phyloP scores from a whole-genome alignment of 2,329 filamentous ascomycete species.

The Paraconiothyrium brasiliense region DNA sequence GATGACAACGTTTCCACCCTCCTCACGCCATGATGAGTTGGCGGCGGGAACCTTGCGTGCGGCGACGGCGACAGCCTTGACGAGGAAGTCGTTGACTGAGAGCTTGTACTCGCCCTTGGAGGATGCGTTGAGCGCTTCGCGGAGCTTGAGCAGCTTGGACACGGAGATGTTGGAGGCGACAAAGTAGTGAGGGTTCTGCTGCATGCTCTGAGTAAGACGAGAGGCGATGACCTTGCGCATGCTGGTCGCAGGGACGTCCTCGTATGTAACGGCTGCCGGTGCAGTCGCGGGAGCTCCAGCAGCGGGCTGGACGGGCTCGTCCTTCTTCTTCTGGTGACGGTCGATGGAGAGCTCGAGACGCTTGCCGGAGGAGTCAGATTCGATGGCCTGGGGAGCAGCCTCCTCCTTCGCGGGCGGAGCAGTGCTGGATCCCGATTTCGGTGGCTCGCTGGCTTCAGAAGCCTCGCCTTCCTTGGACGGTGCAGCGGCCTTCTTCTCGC shows the following conservation, averaged over 20 bases:
- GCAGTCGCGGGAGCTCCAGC: constrained; percentile 58
- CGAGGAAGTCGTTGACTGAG: constrained; percentile 99
- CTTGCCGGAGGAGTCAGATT: constrained; percentile 78
- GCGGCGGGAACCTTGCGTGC: constrained; percentile 93
- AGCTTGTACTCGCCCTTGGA: constrained; percentile 97
- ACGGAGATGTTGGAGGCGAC: constrained; percentile 92
- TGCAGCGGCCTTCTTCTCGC: constrained; percentile 73
- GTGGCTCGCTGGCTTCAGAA: constrained; percentile 68
- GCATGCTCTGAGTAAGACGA: constrained; percentile 87
- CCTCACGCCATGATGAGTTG: constrained; percentile 91
- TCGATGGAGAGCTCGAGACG: constrained; percentile 85
- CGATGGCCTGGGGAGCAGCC: constrained; percentile 68
- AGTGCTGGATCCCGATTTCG: constrained; percentile 65
- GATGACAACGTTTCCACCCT: constrained; percentile 80
- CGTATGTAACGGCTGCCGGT: constrained; percentile 71
- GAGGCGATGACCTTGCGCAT: constrained; percentile 99
- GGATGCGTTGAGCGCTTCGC: constrained; percentile 88
- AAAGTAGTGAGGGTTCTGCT: constrained; percentile 98
- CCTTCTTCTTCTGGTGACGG: constrained; percentile 83
- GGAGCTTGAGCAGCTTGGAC: constrained; percentile 93
- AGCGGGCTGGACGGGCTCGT: constrained; percentile 82
- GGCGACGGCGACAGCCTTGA: constrained; percentile 92
- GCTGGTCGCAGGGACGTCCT: constrained; percentile 83
- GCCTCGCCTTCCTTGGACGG: constrained; percentile 71
- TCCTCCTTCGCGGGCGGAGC: constrained; percentile 60